These are phyloP conservation scores for Carallia brachiata DNA, from an alignment of 345 rosid species.

Conservation along the genomic window DNA sequence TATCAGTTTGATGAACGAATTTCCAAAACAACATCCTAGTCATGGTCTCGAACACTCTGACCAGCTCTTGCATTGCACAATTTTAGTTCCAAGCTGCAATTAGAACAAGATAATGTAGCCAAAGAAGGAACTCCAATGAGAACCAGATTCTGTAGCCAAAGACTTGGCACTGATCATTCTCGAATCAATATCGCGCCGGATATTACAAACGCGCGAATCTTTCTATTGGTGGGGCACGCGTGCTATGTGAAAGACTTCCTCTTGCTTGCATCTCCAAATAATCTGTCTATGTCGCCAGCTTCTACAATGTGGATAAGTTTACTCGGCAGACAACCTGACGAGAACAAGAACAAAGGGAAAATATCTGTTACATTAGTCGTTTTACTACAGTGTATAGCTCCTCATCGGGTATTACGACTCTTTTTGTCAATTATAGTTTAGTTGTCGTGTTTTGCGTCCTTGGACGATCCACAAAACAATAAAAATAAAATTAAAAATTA, in stretches of 20 bases:
- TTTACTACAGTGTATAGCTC: background rate
- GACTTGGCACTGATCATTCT: no score
- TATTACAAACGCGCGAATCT: background rate
- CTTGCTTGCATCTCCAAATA: conserved; percentile 11
- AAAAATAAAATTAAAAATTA: conserved; percentile 8
- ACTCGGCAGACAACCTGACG: conserved; percentile 33
- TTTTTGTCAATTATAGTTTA: conserved; percentile 26
- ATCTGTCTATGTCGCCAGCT: conserved; percentile 19
- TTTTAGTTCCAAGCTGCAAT: no score
- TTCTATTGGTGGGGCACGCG: conserved; percentile 35
- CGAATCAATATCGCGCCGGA: no score
- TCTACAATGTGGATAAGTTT: conserved; percentile 11
- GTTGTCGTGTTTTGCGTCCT: conserved; percentile 30
- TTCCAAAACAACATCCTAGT: no score
- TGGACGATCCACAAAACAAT: conserved; percentile 1
- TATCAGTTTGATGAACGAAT: no score
- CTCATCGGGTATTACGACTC: conserved; percentile 39
- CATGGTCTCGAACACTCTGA: no score
- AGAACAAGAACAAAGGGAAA: conserved; percentile 9
- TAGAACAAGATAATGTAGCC: no score
- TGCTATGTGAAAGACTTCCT: background rate
- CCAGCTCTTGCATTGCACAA: no score
- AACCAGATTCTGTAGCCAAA: no score
- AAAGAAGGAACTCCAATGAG: no score
- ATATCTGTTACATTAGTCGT: conserved; percentile 12